These are phyloP conservation scores for Neofusicoccum umdonicola DNA, from an alignment of 2,329 filamentous ascomycete species.

Conservation along the genomic window DNA sequence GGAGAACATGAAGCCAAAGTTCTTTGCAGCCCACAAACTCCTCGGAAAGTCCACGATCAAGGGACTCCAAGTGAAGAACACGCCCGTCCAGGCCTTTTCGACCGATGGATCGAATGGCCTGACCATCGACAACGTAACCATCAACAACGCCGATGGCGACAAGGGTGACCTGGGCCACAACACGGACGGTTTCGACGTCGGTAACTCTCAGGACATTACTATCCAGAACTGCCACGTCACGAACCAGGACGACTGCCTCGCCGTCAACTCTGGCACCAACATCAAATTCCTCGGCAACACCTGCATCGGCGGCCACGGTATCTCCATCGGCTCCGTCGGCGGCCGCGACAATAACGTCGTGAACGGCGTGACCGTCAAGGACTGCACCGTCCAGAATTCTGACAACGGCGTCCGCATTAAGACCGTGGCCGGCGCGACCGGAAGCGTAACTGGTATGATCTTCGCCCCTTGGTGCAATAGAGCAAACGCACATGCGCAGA, in stretches of 20 bases:
- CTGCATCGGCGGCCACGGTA: conserved; percentile 55
- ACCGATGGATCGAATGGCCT: conserved; percentile 46
- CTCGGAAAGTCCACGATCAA: conserved; percentile 50
- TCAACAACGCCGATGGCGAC: conserved; percentile 56
- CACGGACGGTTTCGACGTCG: conserved; percentile 60
- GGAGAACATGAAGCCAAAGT: conserved; percentile 48
- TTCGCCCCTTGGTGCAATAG: not conserved
- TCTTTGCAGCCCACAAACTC: conserved; percentile 57
- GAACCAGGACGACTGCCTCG: conserved; percentile 62
- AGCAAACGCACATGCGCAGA: not conserved
- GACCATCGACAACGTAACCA: conserved; percentile 50
- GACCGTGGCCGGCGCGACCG: conserved; percentile 52
- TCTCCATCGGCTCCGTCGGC: conserved; percentile 61
- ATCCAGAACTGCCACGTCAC: conserved; percentile 53
- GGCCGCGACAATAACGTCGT: conserved; percentile 56
- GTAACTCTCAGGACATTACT: conserved; percentile 46
- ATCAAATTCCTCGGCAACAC: conserved; percentile 39
- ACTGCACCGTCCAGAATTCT: conserved; percentile 51
- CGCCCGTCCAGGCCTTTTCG: conserved; percentile 53
- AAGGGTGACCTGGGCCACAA: conserved; percentile 41
- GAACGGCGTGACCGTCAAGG: conserved; percentile 50
- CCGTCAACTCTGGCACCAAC: conserved; percentile 55
- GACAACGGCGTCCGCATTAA: conserved; percentile 60
- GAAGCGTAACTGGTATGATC: conserved; percentile 28
- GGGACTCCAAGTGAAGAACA: conserved; percentile 47